These are phyloP conservation scores for Solanum etuberosum DNA, from an alignment of 257 asterid species.

Conservation along the genomic window DNA sequence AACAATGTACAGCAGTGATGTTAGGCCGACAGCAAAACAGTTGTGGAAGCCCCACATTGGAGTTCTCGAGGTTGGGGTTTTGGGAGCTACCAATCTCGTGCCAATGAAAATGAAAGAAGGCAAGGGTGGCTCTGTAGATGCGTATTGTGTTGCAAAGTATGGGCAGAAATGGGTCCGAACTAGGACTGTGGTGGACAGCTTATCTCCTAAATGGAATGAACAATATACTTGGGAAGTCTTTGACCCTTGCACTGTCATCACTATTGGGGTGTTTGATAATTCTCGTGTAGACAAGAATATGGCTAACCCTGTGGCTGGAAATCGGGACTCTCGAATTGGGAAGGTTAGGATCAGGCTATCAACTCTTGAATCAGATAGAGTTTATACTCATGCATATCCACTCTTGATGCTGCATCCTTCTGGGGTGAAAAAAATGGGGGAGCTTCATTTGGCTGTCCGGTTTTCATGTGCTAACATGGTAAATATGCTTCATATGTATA, in stretches of 20 bases:
- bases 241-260: slow-evolving; percentile 85
- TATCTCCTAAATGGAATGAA: slow-evolving; percentile 81
- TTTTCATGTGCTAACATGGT: slow-evolving; percentile 67
- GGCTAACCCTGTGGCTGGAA: slow-evolving; percentile 3
- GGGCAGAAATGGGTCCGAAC: slow-evolving; percentile 89
- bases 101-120: slow-evolving; percentile 80
- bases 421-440: slow-evolving; percentile 90
- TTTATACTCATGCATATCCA: slow-evolving; percentile 82
- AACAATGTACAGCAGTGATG: slow-evolving; percentile 74
- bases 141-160: slow-evolving; percentile 72
- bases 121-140: slow-evolving; percentile 69
- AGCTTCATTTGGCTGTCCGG: slow-evolving; percentile 79
- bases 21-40: slow-evolving; percentile 78
- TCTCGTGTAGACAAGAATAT: slow-evolving; percentile 50
- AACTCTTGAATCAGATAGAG: slow-evolving; percentile 65
- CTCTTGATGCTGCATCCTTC: slow-evolving; percentile 70
- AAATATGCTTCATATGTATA: slow-evolving; percentile 58
- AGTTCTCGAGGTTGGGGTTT: slow-evolving; percentile 73
- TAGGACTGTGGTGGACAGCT: slow-evolving; percentile 66
- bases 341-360: slow-evolving; percentile 74
- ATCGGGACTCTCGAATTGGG: slow-evolving; percentile 59
- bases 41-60: slow-evolving; percentile 89
- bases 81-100: slow-evolving; percentile 63
- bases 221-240: slow-evolving; percentile 92
- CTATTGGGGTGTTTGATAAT: slow-evolving; percentile 71